These are phyloP conservation scores for Candida germanica DNA, from an alignment of 805 yeast genomes.

Conservation along the genomic window DNA sequence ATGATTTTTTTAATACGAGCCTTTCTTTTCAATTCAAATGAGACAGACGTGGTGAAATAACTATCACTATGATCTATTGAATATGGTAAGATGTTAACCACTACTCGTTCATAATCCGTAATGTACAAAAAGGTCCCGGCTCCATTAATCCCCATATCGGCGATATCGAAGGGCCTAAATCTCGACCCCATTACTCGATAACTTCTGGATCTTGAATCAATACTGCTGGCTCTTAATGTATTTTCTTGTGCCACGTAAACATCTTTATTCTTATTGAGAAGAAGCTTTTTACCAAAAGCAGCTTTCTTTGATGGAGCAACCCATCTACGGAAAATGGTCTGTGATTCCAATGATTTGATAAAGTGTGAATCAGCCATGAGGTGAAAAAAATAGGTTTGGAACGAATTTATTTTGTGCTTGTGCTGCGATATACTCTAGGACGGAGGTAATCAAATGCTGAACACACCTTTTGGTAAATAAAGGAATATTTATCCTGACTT, in stretches of 20 bases:
- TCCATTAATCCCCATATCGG: slow-evolving; percentile 33
- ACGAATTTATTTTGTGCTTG: too few relatives aligned
- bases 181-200: slow-evolving; percentile 16
- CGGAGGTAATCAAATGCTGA: too few relatives aligned
- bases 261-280: slow-evolving; percentile 19
- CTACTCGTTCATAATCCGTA: slow-evolving; percentile 9
- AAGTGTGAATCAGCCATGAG: slow-evolving; percentile 3
- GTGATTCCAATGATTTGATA: slow-evolving; percentile 6
- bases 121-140: slow-evolving; percentile 39
- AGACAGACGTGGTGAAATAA: slow-evolving; percentile 6
- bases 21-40: slow-evolving; percentile 15
- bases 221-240: slow-evolving; percentile 27
- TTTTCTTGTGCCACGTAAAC: slow-evolving; percentile 31
- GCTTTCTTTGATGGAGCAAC: neutral
- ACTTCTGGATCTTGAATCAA: slow-evolving; percentile 17
- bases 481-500: too few relatives aligned
- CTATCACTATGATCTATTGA: slow-evolving; percentile 5
- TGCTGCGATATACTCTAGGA: too few relatives aligned
- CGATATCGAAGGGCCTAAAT: slow-evolving; percentile 22
- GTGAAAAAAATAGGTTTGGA: too few relatives aligned
- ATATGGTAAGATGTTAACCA: slow-evolving; percentile 6
- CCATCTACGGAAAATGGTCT: slow-evolving; percentile 11
- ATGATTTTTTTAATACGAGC: slow-evolving; percentile 19
- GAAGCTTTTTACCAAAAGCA: slow-evolving; percentile 8
- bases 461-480: too few relatives aligned